Base-by-base conservation (phyloP, 805 yeast genomes). In the Tetrapisispora phaffii region DNA sequence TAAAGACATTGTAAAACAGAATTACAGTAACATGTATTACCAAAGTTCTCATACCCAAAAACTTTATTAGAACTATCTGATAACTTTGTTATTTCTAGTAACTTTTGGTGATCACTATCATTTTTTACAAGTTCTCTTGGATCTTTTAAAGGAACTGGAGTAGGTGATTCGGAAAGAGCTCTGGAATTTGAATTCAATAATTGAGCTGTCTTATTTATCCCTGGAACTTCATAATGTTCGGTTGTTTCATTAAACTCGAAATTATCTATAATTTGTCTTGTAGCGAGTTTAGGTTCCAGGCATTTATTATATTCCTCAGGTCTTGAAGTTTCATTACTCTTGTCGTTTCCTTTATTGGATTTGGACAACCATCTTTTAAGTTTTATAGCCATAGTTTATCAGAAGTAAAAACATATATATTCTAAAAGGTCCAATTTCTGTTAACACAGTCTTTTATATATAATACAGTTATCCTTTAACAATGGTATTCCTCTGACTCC, bases 11-110 rank as follows among this genome's bases (percentile, higher is more conserved):
- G 98, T 21, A 93, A 67, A 26, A 93, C 85, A 9, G 96, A 86
- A 56, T 93, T 93, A 65, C 95, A 85, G 67, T 90, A 90, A 67
- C 97, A 93, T 0, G 97, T 88, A 60, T 88, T 82, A 2, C 95
- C 95, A 56, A 83, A 84, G 58, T 85, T 85, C 59, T 85, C 93
- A 75, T 82, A 77, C 1, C 94, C 94, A 60, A 76, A 84, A 20
- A 84, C 73, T 60, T 82, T 84, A 48, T 75, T 69, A 7, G 80
- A 68, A 1, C 88, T 89, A 58, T 79, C 80, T 13, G 5, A n/a
- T n/a, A 2, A n/a, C 12, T n/a, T 12, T 2, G 33, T 16, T 21
- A 23, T 9, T 7, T 32, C 12, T 15, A 17, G 2, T 15, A 33
- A 22, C 3, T 23, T 32, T 40, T 22, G 31, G 6, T n/a, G 15